These are phyloP conservation scores for Ceratobasidium sp. DNA, from an alignment of 1,284 basidiomycete genomes.

Conservation along the genomic window DNA sequence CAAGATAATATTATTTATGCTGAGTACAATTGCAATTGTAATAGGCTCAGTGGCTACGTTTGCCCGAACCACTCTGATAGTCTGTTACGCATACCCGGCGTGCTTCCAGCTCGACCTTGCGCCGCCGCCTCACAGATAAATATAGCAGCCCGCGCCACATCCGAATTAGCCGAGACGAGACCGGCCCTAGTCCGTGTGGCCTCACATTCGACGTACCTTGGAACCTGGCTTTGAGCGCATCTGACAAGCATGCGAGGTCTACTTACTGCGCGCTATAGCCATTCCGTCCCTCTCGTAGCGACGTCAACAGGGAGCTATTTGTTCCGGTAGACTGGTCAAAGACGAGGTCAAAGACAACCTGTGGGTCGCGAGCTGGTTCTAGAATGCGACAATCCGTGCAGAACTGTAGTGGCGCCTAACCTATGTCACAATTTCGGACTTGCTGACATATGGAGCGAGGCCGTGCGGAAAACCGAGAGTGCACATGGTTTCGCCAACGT, in stretches of 20 bases:
- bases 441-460: too few species aligned
- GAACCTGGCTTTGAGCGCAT: not conserved
- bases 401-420: too few species aligned
- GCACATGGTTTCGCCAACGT: too few species aligned
- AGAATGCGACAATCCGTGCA: too few species aligned
- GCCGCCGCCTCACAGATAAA: slow-evolving; percentile 19
- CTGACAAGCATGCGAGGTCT: slow-evolving; percentile 51
- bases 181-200: slow-evolving; percentile 70
- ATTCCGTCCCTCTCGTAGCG: slow-evolving; percentile 87
- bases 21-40: slow-evolving; percentile 57
- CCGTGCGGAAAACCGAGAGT: too few species aligned
- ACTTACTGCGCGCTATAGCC: slow-evolving; percentile 97
- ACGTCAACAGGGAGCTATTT: slow-evolving; percentile 91
- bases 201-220: slow-evolving; percentile 73
- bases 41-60: slow-evolving; percentile 46
- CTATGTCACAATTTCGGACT: too few species aligned
- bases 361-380: slow-evolving; percentile 80
- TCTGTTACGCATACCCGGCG: too few species aligned
- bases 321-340: slow-evolving; percentile 97
- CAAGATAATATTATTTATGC: slow-evolving; percentile 41
- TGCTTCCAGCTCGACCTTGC: not conserved
- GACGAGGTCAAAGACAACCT: slow-evolving; percentile 94
- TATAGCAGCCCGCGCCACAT: slow-evolving; percentile 43
- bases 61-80: not conserved
- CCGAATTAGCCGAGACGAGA: slow-evolving; percentile 58